Conservation (phyloP, 2,329 filamentous ascomycete species). For the Sclerotinia borealis region DNA sequence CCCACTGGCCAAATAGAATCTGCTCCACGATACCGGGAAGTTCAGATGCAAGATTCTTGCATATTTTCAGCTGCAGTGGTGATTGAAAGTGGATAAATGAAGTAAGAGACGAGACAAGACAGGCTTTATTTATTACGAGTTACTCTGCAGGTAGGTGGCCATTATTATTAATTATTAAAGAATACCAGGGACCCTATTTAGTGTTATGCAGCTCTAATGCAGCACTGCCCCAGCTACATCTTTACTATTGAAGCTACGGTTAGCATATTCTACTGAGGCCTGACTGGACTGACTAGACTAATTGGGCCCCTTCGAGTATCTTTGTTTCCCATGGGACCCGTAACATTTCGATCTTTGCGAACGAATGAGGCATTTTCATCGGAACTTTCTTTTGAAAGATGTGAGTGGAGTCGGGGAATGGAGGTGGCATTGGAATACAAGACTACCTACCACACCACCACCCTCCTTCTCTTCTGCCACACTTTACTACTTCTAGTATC, state of each 20-base stretch:
- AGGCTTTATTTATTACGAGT: neutral
- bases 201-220: slow-evolving; percentile 10
- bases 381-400: neutral
- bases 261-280: neutral
- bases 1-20: slow-evolving; percentile 10
- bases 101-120: no score
- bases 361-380: slow-evolving; percentile 4
- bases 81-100: slow-evolving; percentile 11
- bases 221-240: slow-evolving; percentile 4
- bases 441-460: neutral
- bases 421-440: slow-evolving; percentile 2
- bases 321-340: neutral
- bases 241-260: neutral
- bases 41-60: slow-evolving; percentile 7
- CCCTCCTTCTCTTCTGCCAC: neutral
- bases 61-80: slow-evolving; percentile 12
- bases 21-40: slow-evolving; percentile 11
- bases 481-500: slow-evolving; percentile 10
- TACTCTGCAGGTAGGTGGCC: slow-evolving; percentile 9
- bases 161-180: neutral
- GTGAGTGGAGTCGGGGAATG: neutral
- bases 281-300: no score
- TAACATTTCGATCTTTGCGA: slow-evolving; percentile 2
- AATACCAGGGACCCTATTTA: slow-evolving; percentile 1
- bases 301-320: neutral